Percentiles rank a stretch among this genome's conserved stretches.
These are phyloP conservation scores for Saccharomycopsis phalli DNA, from an alignment of 1,139 yeast genomes.

Conservation along the genomic window DNA sequence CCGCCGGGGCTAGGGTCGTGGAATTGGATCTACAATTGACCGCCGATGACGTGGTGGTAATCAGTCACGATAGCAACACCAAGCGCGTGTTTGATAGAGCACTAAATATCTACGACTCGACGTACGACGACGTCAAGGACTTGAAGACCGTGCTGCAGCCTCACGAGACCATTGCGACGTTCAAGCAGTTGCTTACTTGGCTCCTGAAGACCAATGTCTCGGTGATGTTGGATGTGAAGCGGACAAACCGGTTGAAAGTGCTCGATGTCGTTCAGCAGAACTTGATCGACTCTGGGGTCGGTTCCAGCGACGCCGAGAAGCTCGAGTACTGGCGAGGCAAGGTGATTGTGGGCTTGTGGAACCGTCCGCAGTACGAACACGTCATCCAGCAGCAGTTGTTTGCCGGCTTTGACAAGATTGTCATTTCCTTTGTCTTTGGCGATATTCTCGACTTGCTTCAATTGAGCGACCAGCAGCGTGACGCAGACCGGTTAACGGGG, in stretches of 20 bases:
- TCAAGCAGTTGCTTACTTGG: slow-evolving; percentile 53
- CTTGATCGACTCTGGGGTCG: slow-evolving; percentile 32
- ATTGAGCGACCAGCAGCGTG: slow-evolving; percentile 28
- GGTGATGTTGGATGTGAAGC: slow-evolving; percentile 78
- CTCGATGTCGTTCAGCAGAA: slow-evolving; percentile 43
- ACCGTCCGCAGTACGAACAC: slow-evolving; percentile 51
- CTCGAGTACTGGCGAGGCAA: slow-evolving; percentile 57
- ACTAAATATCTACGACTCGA: slow-evolving; percentile 31
- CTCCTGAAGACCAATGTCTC: slow-evolving; percentile 35
- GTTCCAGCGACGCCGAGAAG: slow-evolving; percentile 24
- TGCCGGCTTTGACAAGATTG: slow-evolving; percentile 37
- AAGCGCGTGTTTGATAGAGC: slow-evolving; percentile 31
- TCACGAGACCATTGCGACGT: slow-evolving; percentile 49
- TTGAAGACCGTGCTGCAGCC: slow-evolving; percentile 49
- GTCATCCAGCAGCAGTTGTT: slow-evolving; percentile 35
- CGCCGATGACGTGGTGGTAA: slow-evolving; percentile 60
- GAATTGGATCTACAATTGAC: slow-evolving; percentile 85
- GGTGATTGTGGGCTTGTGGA: slow-evolving; percentile 79
- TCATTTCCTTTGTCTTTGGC: slow-evolving; percentile 41
- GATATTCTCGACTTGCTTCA: slow-evolving; percentile 29
- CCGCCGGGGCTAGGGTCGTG: slow-evolving; percentile 59
- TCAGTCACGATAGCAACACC: slow-evolving; percentile 49
- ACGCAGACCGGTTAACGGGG: slow-evolving; percentile 32
- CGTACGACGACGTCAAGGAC: slow-evolving; percentile 36
- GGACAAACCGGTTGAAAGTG: slow-evolving; percentile 54